Evolutionary conservation across 805 yeast genomes (phyloP), one percentile per base, ranked within the genome.

Genomic region (Aciculoconidium aculeatum): DNA sequence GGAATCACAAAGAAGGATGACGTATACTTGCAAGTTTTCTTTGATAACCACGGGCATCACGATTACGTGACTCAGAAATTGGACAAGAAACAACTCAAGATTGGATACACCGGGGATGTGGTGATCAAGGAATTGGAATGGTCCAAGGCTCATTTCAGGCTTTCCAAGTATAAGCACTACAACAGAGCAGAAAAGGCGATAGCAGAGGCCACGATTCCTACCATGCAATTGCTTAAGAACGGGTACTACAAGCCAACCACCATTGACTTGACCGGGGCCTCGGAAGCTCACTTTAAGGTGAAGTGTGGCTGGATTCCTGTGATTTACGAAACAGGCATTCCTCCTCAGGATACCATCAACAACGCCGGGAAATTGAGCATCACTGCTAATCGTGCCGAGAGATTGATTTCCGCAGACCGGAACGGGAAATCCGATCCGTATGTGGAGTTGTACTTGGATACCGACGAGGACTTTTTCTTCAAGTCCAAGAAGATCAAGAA

Each of bases 351-450:
- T 56, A 65, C 81, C 23, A 73, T 79, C 39, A 71, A 79, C 27
- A 81, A 86, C 53, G 67, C 77, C 34, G 98, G 98, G 52, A 62
- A 61, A 16, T 55, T 90, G 41, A 67, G 65, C 13, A 67, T 87
- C 19, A 74, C 70, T 17, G 66, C 84, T 4, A 41, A 77, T 25
- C 64, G 67, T 27, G 97, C 92, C 3, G 68, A 68, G 10, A 72
- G 73, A 29, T 67, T 92, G 35, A 75, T 80, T 21, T 70, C 95
- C 9, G 94, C 88, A n/a, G 99, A 92, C 58, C 65, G 83, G 17
- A 80, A 80, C 44, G 97, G 97, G 28, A 81, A 82, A 52, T 85
- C 96, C 3, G 99, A 92, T 58, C 99, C 99, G 32, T 90, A 77
- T 53, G 68, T 77, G 36, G 72, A 77, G 45, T 69, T 86, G 39